These are phyloP conservation scores for Umbelopsis sp. DNA, from an alignment of 192 early-diverging fungal genomes.

Conservation along the genomic window DNA sequence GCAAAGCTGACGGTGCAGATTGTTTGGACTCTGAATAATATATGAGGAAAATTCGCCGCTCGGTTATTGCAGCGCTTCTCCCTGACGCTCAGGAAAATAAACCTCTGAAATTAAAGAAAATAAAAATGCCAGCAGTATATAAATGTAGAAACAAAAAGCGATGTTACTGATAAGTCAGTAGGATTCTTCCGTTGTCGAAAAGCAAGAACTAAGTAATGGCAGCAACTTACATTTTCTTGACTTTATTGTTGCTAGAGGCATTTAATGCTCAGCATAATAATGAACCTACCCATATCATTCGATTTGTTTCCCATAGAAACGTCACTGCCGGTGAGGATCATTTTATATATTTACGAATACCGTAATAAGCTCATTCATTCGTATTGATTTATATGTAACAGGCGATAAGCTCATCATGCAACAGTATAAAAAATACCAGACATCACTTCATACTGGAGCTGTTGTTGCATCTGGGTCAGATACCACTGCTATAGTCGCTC, in stretches of 20 bases:
- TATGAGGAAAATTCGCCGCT: constrained; percentile 11
- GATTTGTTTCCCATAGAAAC: constrained; percentile 21
- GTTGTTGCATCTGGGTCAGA: neutral
- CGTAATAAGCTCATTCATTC: neutral
- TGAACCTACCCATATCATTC: constrained; percentile 38
- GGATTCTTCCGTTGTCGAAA: too few relatives aligned
- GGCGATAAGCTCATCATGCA: constrained; percentile 9
- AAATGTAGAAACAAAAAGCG: neutral
- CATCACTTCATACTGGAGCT: neutral
- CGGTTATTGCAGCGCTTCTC: neutral
- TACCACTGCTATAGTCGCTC: neutral
- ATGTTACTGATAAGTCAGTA: too few relatives aligned
- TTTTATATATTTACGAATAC: neutral
- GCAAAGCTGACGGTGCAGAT: too few relatives aligned
- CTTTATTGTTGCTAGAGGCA: neutral
- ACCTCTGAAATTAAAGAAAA: neutral
- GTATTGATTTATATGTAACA: neutral
- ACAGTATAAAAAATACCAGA: neutral
- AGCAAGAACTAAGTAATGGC: neutral
- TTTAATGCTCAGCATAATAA: neutral
- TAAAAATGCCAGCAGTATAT: neutral
- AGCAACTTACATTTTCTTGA: neutral
- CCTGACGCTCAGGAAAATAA: constrained; percentile 6
- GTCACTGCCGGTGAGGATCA: constrained; percentile 7
- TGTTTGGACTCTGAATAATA: too few relatives aligned